Percentiles rank a stretch among this genome's conserved stretches.
Conservation (phyloP, 148 eudicot species). For the Bassia scoparia region DNA sequence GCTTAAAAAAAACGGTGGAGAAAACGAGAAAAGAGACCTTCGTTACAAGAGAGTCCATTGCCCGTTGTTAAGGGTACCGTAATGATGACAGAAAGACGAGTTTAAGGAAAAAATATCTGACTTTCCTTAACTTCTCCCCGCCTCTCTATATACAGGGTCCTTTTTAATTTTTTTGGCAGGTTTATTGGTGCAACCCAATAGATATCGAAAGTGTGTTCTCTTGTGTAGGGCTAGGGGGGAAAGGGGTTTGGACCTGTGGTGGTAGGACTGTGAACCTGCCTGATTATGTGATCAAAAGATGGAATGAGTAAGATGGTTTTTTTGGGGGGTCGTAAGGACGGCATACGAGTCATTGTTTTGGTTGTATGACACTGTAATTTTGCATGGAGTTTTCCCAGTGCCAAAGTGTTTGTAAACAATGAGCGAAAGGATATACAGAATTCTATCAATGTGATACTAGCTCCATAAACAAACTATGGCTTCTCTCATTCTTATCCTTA, state of each 20-base stretch:
- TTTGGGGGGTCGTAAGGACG: too few species aligned
- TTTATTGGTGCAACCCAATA: background rate
- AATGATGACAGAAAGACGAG: background rate
- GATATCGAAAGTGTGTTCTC: background rate
- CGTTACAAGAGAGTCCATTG: background rate
- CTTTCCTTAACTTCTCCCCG: background rate
- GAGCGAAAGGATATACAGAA: too few species aligned
- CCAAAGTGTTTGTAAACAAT: too few species aligned
- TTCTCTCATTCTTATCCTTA: too few species aligned
- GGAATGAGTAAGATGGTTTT: too few species aligned
- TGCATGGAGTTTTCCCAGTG: too few species aligned
- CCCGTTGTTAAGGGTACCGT: background rate
- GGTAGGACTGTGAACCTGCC: background rate
- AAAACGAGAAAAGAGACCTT: background rate
- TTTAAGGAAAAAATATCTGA: background rate
- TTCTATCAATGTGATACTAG: too few species aligned
- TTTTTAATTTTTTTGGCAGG: background rate
- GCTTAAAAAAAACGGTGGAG: background rate
- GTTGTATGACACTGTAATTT: too few species aligned
- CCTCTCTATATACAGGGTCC: background rate
- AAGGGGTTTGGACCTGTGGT: background rate
- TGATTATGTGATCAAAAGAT: too few species aligned
- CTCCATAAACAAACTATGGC: too few species aligned
- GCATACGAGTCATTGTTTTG: too few species aligned
- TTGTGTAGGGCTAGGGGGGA: too few species aligned